Conservation (phyloP, 2,329 filamentous ascomycete species). For the Fusarium avenaceum region DNA sequence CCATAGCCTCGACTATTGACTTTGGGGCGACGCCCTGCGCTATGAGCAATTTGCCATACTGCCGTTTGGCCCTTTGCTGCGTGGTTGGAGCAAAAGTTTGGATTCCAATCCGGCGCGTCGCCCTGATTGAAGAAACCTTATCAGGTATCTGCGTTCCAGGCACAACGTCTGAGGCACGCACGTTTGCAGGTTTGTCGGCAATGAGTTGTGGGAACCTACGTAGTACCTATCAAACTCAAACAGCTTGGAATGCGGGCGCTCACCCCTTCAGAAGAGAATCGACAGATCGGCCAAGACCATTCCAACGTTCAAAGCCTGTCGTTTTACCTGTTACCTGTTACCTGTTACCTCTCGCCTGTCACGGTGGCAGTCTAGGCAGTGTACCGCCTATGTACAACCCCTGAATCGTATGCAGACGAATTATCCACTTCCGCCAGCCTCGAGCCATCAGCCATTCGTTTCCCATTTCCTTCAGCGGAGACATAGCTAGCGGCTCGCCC, state of each 20-base stretch:
- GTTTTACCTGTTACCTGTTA: not conserved
- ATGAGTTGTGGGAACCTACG: conserved; percentile 1
- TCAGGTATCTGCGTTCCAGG: conserved; percentile 34
- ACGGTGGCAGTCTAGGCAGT: conserved; percentile 9
- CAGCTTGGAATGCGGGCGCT: conserved; percentile 30
- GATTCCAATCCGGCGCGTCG: conserved; percentile 16
- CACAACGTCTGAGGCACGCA: conserved; percentile 6
- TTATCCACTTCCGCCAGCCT: conserved; percentile 31
- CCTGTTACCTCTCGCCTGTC: conserved; percentile 22
- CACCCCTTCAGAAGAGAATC: conserved; percentile 19
- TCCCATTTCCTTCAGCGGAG: too few species aligned
- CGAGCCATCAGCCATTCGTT: too few species aligned
- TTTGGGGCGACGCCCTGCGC: conserved; percentile 29
- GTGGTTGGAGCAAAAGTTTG: conserved; percentile 12
- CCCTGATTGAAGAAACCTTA: conserved; percentile 17
- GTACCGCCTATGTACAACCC: conserved; percentile 20
- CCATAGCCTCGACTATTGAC: conserved; percentile 31
- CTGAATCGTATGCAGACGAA: conserved; percentile 30
- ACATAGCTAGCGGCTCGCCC: not conserved
- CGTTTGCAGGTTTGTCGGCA: not conserved
- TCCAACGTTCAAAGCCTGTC: conserved; percentile 15
- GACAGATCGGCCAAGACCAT: conserved; percentile 2
- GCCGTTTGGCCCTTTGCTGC: conserved; percentile 17
- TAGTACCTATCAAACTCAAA: conserved; percentile 13
- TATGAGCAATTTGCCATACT: conserved; percentile 19